phyloP scores from a whole-genome alignment of 140 eudicot species.

The Flaveria floridana region DNA sequence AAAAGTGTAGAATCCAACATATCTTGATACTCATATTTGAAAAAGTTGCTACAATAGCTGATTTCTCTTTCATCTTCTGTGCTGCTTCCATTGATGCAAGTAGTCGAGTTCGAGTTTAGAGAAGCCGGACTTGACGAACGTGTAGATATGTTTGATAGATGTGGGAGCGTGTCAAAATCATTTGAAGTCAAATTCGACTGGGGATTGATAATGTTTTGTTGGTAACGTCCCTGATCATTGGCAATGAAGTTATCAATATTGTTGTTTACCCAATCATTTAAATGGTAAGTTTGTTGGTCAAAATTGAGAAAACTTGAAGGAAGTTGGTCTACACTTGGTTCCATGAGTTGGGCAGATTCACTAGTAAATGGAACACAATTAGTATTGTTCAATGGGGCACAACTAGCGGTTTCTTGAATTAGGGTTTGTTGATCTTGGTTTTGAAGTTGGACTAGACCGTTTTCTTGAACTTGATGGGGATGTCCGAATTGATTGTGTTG shows the following conservation, averaged over 20 bases:
- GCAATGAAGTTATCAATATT: slow-evolving; percentile 33
- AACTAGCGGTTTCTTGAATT: slow-evolving; percentile 36
- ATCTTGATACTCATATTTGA: slow-evolving; percentile 57
- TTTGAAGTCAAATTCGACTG: slow-evolving; percentile 31
- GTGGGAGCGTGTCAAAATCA: slow-evolving; percentile 28
- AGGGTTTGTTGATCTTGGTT: slow-evolving; percentile 39
- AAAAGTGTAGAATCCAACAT: slow-evolving; percentile 48
- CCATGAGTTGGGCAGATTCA: slow-evolving; percentile 44
- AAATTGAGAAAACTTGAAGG: slow-evolving; percentile 32
- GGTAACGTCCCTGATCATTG: slow-evolving; percentile 22
- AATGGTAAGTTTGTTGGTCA: slow-evolving; percentile 28
- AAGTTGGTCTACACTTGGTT: slow-evolving; percentile 41
- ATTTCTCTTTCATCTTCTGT: slow-evolving; percentile 58
- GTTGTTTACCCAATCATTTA: slow-evolving; percentile 46
- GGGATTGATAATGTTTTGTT: slow-evolving; percentile 30
- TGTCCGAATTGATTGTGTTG: slow-evolving; percentile 28
- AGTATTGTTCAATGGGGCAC: slow-evolving; percentile 43
- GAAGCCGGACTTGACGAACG: slow-evolving; percentile 60
- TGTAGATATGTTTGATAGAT: slow-evolving; percentile 38
- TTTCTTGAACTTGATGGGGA: slow-evolving; percentile 36
- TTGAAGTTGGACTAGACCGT: slow-evolving; percentile 36
- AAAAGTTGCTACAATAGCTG: slow-evolving; percentile 56
- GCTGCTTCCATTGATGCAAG: slow-evolving; percentile 38
- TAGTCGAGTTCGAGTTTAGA: slow-evolving; percentile 42
- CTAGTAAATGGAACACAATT: slow-evolving; percentile 33